phyloP scores from a whole-genome alignment of 1,284 basidiomycete species.

The Cryptococcus neoformans region DNA sequence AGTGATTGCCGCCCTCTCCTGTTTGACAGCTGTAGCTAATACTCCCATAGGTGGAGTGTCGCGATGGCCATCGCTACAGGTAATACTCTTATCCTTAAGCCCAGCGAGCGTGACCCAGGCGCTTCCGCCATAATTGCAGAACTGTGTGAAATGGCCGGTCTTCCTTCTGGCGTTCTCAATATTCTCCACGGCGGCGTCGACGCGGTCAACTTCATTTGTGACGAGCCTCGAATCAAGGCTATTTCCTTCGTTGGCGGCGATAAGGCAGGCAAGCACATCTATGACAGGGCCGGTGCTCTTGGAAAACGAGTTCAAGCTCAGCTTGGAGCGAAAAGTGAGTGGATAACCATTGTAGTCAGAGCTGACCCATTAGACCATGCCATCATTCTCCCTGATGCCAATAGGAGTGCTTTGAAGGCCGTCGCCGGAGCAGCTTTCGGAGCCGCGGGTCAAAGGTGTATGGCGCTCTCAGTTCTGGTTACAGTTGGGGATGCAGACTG shows the following conservation, averaged over 20 bases:
- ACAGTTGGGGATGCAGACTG: constrained; percentile 71
- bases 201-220: constrained; percentile 92
- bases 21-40: too few species aligned
- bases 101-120: constrained; percentile 93
- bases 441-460: constrained; percentile 95
- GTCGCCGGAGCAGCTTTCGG: constrained; percentile 95
- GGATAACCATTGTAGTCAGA: too few species aligned
- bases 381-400: constrained; percentile 94
- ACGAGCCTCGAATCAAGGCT: constrained; percentile 85
- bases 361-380: constrained; percentile 60
- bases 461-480: constrained; percentile 74
- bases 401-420: constrained; percentile 92
- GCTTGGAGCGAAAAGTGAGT: constrained; percentile 79
- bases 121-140: constrained; percentile 98
- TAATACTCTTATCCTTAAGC: constrained; percentile 92
- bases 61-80: constrained; percentile 53
- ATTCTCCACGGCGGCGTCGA: constrained; percentile 85
- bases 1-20: too few species aligned
- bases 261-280: constrained; percentile 89
- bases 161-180: constrained; percentile 72
- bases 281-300: constrained; percentile 55
- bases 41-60: too few species aligned
- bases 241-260: constrained; percentile 99
- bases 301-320: constrained; percentile 94
- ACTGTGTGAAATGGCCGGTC: constrained; percentile 72